phyloP scores from a whole-genome alignment of 139 green algal genomes.

The Astrephomene gubernaculifera region DNA sequence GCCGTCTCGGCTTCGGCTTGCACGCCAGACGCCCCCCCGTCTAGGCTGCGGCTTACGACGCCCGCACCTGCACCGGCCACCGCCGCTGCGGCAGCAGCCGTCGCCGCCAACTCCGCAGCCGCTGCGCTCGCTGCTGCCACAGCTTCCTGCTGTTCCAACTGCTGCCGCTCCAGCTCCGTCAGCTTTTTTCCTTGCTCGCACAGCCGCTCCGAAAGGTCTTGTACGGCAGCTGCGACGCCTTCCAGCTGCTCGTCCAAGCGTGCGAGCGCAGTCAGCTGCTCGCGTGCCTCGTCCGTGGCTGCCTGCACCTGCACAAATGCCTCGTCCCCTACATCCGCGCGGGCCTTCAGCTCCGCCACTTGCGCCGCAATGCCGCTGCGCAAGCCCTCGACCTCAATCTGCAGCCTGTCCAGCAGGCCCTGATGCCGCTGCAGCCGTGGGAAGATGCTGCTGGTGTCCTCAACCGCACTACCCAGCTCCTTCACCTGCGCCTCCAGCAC shows the following conservation, averaged over 20 bases:
- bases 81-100: not conserved
- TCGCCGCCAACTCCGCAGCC: not conserved
- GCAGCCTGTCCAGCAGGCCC: not conserved
- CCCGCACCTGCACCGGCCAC: not conserved
- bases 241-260: not conserved
- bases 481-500: slow-evolving; percentile 38
- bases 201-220: not conserved
- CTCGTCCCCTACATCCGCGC: not conserved
- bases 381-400: slow-evolving; percentile 4
- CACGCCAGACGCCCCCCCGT: not conserved
- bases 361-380: not conserved
- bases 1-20: not conserved
- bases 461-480: slow-evolving; percentile 13
- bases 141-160: not conserved
- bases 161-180: not conserved
- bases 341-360: not conserved
- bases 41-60: not conserved
- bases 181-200: not conserved
- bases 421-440: slow-evolving; percentile 32
- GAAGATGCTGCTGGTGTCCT: slow-evolving; percentile 41
- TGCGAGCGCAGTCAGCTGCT: not conserved
- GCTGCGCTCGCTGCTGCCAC: not conserved
- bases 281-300: not conserved
- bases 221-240: not conserved
- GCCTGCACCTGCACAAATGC: not conserved